Evolutionary conservation across 179 eudicot genomes (phyloP).

Genomic region (Silene coronaria): DNA sequence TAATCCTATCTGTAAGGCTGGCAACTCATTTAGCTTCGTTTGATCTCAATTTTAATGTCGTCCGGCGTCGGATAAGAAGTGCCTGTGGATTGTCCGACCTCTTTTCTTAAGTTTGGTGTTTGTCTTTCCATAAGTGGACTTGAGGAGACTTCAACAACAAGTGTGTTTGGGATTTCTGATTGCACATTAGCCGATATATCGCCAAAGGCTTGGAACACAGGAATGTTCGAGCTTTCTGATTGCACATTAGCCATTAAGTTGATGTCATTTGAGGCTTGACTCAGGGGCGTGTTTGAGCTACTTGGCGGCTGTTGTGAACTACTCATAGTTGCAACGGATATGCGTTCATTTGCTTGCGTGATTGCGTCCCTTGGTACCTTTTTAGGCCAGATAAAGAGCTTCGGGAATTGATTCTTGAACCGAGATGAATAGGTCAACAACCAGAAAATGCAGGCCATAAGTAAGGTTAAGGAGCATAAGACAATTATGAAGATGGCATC

Average conservation of each 20-base stretch:
- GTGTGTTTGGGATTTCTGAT: neutral
- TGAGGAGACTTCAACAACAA: neutral
- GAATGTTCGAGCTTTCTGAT: neutral
- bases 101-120: neutral
- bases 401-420: neutral
- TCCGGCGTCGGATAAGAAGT: neutral
- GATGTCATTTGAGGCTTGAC: neutral
- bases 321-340: neutral
- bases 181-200: too few species aligned
- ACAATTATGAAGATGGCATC: neutral
- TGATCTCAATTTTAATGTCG: neutral
- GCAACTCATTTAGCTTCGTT: too few species aligned
- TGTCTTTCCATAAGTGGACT: neutral
- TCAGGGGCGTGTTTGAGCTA: neutral
- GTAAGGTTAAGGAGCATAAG: neutral
- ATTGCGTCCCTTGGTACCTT: neutral
- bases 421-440: neutral
- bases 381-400: neutral
- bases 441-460: neutral
- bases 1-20: too few species aligned
- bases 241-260: too few species aligned
- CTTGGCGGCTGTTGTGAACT: neutral
- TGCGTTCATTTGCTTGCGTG: neutral
- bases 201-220: too few species aligned
- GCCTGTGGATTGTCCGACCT: neutral